Conservation (phyloP, 164 flowering plant species). For the Liquidambar formosana region DNA sequence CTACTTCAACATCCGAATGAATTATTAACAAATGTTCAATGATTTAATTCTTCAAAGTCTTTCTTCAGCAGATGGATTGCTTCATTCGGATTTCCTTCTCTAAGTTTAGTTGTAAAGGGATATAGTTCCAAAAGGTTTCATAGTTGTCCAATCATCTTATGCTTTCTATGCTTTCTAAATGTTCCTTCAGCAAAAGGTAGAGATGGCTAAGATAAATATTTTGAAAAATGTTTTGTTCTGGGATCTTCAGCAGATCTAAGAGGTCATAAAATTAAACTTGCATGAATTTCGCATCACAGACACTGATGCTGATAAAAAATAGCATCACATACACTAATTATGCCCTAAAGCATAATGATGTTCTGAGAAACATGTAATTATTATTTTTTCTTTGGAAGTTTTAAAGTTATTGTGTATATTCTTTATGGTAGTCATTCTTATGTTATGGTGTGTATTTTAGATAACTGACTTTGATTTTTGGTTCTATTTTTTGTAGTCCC, state of each 20-base stretch:
- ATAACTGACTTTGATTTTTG: not conserved
- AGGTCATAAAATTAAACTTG: not conserved
- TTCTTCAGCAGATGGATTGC: too few relatives aligned
- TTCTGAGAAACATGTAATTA: too few relatives aligned
- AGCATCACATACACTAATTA: not conserved
- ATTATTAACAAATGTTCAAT: too few relatives aligned
- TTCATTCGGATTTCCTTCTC: too few relatives aligned
- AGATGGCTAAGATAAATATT: not conserved
- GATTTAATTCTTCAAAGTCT: too few relatives aligned
- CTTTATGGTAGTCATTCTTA: not conserved
- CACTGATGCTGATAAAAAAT: too few relatives aligned
- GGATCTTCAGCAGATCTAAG: not conserved
- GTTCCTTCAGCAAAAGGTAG: not conserved
- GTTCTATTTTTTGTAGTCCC: slow-evolving; percentile 42
- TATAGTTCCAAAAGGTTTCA: too few relatives aligned
- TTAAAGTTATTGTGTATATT: not conserved
- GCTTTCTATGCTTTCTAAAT: not conserved
- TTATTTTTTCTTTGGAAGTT: not conserved
- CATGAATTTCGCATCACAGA: not conserved
- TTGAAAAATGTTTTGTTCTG: not conserved
- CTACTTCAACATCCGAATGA: too few relatives aligned
- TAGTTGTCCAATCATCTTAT: not conserved
- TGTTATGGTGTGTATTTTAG: not conserved
- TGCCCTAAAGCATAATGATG: not conserved
- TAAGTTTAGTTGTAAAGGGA: too few relatives aligned